Conservation (phyloP, 164 flowering plant genomes). For the Platanus orientalis region DNA sequence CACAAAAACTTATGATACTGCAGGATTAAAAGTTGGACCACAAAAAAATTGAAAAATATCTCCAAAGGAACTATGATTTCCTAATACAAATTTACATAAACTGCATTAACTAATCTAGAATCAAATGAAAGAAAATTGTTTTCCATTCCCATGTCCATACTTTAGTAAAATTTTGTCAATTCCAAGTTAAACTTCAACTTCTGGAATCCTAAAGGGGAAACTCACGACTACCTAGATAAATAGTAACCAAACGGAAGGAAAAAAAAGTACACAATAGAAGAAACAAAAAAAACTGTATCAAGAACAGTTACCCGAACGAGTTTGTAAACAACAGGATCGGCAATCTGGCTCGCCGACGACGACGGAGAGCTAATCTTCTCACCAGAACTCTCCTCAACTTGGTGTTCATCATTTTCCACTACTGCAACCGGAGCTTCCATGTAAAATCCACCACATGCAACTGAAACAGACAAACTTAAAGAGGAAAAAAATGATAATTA, state of each 20-base stretch:
- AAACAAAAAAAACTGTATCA: not conserved
- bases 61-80: too few relatives aligned
- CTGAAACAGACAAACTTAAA: constrained; percentile 14
- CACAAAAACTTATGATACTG: too few relatives aligned
- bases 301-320: constrained; percentile 57
- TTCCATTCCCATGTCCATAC: not conserved
- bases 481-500: not conserved
- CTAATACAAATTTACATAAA: not conserved
- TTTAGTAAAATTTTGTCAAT: not conserved
- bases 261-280: not conserved
- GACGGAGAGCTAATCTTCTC: constrained; percentile 19
- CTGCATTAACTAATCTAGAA: not conserved
- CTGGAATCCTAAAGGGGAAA: not conserved
- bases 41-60: too few relatives aligned
- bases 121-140: too few relatives aligned
- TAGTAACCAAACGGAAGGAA: not conserved
- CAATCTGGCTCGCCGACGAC: constrained; percentile 29
- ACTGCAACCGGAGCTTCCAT: constrained; percentile 61
- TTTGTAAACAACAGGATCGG: constrained; percentile 71
- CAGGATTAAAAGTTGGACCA: too few relatives aligned
- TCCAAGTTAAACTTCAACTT: not conserved
- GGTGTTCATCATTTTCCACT: constrained; percentile 36
- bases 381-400: constrained; percentile 20
- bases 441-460: constrained; percentile 43
- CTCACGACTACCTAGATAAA: not conserved